phyloP scores from a whole-genome alignment of 441 rosid genomes.

The Pelargonium cotyledonis region DNA sequence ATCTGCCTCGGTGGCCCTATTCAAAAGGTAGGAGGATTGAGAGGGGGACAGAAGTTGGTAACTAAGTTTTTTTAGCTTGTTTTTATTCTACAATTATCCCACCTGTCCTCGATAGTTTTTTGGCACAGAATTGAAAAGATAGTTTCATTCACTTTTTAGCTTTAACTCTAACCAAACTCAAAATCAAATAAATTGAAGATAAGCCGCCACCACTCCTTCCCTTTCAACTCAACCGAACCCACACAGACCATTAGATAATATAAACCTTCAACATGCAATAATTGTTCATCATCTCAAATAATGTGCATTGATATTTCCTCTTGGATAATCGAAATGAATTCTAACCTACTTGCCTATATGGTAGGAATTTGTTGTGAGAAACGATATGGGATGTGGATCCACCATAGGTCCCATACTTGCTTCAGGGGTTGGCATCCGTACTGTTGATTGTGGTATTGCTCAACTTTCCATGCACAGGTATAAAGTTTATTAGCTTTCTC shows the following conservation, averaged over 20 bases:
- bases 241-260: neutral
- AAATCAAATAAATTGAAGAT: neutral
- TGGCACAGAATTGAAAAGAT: neutral
- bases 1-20: neutral
- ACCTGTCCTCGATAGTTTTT: neutral
- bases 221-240: neutral
- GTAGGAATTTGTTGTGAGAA: conserved; percentile 91
- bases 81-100: neutral
- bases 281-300: neutral
- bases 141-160: neutral
- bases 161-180: neutral
- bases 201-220: neutral
- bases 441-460: conserved; percentile 91
- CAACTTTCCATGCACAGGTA: conserved; percentile 99
- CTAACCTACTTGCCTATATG: conserved; percentile 2
- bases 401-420: conserved; percentile 96
- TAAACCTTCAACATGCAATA: neutral
- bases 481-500: neutral
- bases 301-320: neutral
- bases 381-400: conserved; percentile 97
- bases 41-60: neutral
- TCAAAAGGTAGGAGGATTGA: neutral
- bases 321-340: neutral
- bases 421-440: conserved; percentile 83
- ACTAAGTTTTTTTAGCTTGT: neutral